Base-by-base conservation (phyloP, 2,329 filamentous ascomycete genomes). In the Diplocarpon mali region DNA sequence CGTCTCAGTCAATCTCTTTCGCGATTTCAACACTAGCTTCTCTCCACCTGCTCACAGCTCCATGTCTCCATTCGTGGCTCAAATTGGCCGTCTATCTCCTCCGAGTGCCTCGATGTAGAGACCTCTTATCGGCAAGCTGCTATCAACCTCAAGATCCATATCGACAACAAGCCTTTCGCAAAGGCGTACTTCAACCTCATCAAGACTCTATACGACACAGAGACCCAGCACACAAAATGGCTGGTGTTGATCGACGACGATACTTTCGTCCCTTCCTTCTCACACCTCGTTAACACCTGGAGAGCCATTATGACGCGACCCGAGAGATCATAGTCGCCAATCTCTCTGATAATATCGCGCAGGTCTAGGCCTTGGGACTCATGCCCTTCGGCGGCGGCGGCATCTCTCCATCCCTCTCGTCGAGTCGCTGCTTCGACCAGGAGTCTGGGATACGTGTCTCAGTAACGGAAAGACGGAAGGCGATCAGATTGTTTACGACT, bases 201-300 rank as follows among this genome's bases (percentile, higher is more conserved):
- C 35, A 56, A 55, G 37, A 42, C 40, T 27, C 52, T 59, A 6
- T 59, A 58, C 44, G 50, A 56, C 5, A 15, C 47, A 3, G 45
- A 52, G 1, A 52, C 51, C 0, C 43, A 47, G 11, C 30, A 50
- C 2, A 59, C 56, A 12, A 43, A 54, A 45, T 60, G 55, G 55
- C 40, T 60, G 8, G 53, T 50, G 5, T 37, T 60, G 9, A 49
- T 57, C 35, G 57, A 60, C 35, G 57, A 60, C 42, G 56, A 60
- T 39, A 60, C 57, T 15, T 60, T 60, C 38, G 29, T 57, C 30
- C 53, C 56, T 6, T 58, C 56, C 3, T 41, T 60, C 1, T 48
- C 51, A 2, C 45, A 47, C 9, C 51, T 60, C 10, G 35, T 56
- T 6, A 29, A 42, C 53, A 56, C 28, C 41, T 60, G 17, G 45